Percentiles rank a stretch among this genome's conserved stretches.
Evolutionary conservation across 225 moss, liverwort and hornwort species (phyloP).

Genomic region (Neckera pumila): DNA sequence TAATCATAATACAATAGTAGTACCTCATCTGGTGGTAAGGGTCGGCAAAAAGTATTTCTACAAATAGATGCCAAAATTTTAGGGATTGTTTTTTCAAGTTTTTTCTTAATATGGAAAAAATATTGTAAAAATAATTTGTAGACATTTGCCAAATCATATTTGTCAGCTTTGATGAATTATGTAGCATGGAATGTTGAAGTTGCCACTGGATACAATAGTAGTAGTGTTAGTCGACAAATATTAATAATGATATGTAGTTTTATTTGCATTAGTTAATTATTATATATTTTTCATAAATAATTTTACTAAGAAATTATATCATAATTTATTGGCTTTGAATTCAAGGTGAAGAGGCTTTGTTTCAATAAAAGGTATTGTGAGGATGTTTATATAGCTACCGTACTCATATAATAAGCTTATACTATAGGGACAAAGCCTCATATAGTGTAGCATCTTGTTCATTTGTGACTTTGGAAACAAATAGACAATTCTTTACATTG

Average conservation of each 20-base stretch:
- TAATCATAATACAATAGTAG: not conserved
- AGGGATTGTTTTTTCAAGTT: not conserved
- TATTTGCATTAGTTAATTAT: not conserved
- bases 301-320: no score
- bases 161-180: no score
- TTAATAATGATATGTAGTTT: not conserved
- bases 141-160: no score
- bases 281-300: no score
- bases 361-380: not conserved
- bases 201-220: not conserved
- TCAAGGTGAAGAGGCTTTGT: not conserved
- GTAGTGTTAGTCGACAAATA: not conserved
- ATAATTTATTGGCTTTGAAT: not conserved
- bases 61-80: no score
- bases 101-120: not conserved
- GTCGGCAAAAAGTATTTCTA: not conserved
- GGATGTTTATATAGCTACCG: not conserved
- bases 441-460: not conserved
- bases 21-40: not conserved
- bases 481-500: not conserved
- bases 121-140: not conserved
- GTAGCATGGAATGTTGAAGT: no score
- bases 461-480: not conserved
- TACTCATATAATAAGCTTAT: not conserved
- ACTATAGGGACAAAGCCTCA: not conserved